Base-by-base conservation (phyloP, 495 filamentous ascomycete species). In the Hyaloscypha variabilis region DNA sequence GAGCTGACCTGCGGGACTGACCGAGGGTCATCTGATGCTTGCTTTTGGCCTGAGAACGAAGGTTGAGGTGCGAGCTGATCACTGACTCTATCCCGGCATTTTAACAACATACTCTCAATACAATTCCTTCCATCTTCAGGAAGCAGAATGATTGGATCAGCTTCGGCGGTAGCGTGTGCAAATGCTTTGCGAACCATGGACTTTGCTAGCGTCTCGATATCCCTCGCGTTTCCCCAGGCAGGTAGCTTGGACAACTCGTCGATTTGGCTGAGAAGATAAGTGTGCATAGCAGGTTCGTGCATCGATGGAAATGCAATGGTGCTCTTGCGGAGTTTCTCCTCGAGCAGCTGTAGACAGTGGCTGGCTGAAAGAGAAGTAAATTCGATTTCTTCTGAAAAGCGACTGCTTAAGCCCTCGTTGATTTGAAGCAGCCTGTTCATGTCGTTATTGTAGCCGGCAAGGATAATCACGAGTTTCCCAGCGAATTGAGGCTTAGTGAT, bases 171-270 rank as follows among this genome's bases (percentile, higher is more conserved):
- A 25, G 21, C 55, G 51, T 8, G 53, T n/a, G 58, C 31, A 46
- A 64, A 69, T 10, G 61, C 58, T 6, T 2, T 34, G 21, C 76
- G 68, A 63, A 82, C 84, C 17, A 90, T 80, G 0, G 51, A 71
- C 64, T 85, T 88, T 0, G 76, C 81, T 1, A 92, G 50, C 0
- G 80, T 84, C 42, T 85, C 74, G 0, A 93, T 79, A 60, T 92
- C 90, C 10, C 89, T 76, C 0, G 86, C 90, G 69, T 89, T 93
- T 3, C 80, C 90, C 88, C 89, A 93, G 17, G 77, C 79, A n/a
- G 77, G 62, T 3, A 83, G 80, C 3, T 64, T 62, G 0, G 82
- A 68, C 2, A 90, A 74, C 1, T 52, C 65, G 1, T 70, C 31
- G 59, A 91, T 83, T 0, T 68, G 65, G 5, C 71, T 39, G 1